Evolutionary conservation across 2,329 filamentous ascomycete species (phyloP), one percentile per base, ranked within the genome.

Genomic region (Coleophoma crateriformis): DNA sequence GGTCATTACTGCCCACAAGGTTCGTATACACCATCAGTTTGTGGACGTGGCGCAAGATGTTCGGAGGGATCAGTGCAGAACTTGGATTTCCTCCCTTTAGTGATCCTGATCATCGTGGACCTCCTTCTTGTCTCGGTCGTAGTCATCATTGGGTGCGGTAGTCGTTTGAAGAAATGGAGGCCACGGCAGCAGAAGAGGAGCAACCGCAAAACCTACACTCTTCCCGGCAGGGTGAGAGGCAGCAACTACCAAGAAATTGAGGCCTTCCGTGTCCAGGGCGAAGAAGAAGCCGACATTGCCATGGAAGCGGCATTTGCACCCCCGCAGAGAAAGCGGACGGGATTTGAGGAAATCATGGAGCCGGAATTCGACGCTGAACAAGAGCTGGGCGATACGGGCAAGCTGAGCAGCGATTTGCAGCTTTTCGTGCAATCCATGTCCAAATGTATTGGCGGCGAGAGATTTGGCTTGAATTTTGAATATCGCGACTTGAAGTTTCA

Each of bases 1-100:
- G 76, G 76, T 20, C 67, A 67, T 3, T 81, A 75, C 54, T 81
- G 78, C 52, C 76, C 75, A 32, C 68, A 70, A 0, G 78, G 78
- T 6, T 70, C 73, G 4, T 59, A 69, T 1, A 63, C 68, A 6
- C 74, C 78, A 2, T 74, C 71, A 3, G 71, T 72, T 11, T 81
- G 78, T 51, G 61, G 61, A 14, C 45, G 64, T 3, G 74, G 72
- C 1, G 76, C 75, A 33, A 54, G 60, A 4, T 81, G 78, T 50
- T 73, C 71, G 0, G 68, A 66, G 44, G 71, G 69, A 1, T 71
- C 75, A 3, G 56, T 59, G 1, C 68, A 61, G 42, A 67, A 79
- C 49, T 62, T 70, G 7, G 69, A 67, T 43, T 54, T 74, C 13
- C 61, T 78, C 2, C 76, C 76, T 0, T 35, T 77, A 1, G 58